Conservation (phyloP, 805 yeast species). For the Spathaspora hagerdaliae region DNA sequence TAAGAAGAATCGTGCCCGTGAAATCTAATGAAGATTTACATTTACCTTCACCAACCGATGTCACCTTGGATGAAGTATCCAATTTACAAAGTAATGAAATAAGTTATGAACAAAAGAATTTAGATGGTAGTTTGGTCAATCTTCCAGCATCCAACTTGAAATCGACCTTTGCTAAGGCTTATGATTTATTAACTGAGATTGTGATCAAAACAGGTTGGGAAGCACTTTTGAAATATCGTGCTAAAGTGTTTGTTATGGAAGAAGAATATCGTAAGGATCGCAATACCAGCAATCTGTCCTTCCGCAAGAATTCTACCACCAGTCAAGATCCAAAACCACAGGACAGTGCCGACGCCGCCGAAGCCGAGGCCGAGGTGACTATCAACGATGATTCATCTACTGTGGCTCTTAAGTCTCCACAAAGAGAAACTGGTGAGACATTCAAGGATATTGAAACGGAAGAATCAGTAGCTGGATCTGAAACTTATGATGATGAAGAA, state of each 20-base stretch:
- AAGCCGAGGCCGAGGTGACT: background rate
- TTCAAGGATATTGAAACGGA: background rate
- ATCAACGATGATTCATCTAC: conserved; percentile 32
- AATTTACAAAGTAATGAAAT: conserved; percentile 63
- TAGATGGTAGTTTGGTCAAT: conserved; percentile 57
- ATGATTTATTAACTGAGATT: conserved; percentile 42
- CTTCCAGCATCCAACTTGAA: conserved; percentile 69
- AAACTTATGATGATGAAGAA: conserved; percentile 9
- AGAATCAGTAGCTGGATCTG: background rate
- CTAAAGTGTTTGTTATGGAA: conserved; percentile 46
- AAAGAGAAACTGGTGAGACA: background rate
- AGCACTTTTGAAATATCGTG: conserved; percentile 39
- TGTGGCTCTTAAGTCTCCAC: conserved; percentile 34
- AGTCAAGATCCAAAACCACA: conserved; percentile 9
- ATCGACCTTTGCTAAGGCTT: conserved; percentile 43
- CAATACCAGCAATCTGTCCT: conserved; percentile 7
- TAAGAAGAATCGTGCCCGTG: conserved; percentile 58
- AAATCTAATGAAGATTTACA: conserved; percentile 52
- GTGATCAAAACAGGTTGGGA: conserved; percentile 46
- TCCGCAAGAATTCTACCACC: conserved; percentile 10
- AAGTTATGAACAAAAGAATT: conserved; percentile 58
- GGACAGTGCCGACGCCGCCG: background rate
- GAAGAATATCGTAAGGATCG: conserved; percentile 43
- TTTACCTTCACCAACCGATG: conserved; percentile 74
- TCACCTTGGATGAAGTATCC: conserved; percentile 63